These are phyloP conservation scores for Trichoderma hamatum DNA, from an alignment of 2,329 filamentous ascomycete genomes.

Conservation along the genomic window DNA sequence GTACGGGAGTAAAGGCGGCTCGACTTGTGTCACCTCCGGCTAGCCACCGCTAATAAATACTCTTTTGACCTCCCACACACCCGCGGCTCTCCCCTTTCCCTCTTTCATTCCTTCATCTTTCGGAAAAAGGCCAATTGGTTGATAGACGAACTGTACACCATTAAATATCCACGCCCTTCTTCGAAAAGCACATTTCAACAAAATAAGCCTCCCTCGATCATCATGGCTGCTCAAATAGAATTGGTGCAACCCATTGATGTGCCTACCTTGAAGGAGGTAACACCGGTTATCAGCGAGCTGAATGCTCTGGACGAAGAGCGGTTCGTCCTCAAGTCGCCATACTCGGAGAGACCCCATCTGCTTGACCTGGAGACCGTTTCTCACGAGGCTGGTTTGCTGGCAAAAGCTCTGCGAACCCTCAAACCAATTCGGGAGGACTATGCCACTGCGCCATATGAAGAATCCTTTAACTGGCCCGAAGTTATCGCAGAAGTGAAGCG, in stretches of 20 bases:
- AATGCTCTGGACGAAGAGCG: conserved; percentile 31
- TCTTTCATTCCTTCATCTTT: not conserved
- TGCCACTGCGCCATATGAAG: conserved; percentile 71
- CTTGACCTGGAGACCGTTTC: conserved; percentile 72
- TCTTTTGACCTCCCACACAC: not conserved
- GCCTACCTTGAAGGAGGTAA: conserved; percentile 34
- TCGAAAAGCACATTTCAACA: not conserved
- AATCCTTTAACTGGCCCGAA: conserved; percentile 75
- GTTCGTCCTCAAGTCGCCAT: conserved; percentile 71
- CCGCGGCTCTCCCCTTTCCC: no score
- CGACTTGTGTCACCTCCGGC: conserved; percentile 4
- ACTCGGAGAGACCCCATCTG: conserved; percentile 69
- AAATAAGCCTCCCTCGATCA: conserved; percentile 4
- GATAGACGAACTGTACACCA: not conserved
- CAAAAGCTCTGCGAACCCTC: conserved; percentile 69
- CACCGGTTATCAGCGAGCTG: conserved; percentile 35
- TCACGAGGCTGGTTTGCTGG: conserved; percentile 67
- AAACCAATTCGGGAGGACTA: conserved; percentile 68
- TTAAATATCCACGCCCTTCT: not conserved
- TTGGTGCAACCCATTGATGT: conserved; percentile 32
- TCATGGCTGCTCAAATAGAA: conserved; percentile 38
- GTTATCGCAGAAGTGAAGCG: conserved; percentile 62
- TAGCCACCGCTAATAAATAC: conserved; percentile 19
- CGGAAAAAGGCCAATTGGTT: not conserved
- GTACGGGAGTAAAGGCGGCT: conserved; percentile 1